Conservation (phyloP, 257 asterid genomes). For the Fraxinus quadrangulata region DNA sequence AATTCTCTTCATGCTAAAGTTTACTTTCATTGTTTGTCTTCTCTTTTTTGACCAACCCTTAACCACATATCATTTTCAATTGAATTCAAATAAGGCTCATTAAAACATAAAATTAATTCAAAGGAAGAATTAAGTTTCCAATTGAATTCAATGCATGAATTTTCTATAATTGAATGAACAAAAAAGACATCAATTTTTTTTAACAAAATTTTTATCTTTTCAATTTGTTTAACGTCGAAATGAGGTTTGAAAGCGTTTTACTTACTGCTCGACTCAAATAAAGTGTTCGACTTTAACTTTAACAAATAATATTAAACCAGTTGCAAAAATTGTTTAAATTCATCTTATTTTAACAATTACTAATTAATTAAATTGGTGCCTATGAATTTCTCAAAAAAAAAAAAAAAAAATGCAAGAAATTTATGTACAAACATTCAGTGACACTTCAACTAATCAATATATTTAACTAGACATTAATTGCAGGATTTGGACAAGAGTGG, state of each 20-base stretch:
- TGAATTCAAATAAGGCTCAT: no score
- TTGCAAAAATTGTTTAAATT: no score
- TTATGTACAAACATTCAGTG: conserved; percentile 7
- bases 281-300: no score
- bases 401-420: no score
- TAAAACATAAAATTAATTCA: no score
- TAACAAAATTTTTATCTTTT: not conserved
- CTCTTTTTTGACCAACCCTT: not conserved
- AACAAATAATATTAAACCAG: no score
- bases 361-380: conserved; percentile 42
- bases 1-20: not conserved
- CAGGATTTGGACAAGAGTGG: conserved; percentile 27
- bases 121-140: not conserved
- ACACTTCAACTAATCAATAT: conserved; percentile 1
- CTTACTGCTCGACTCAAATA: not conserved
- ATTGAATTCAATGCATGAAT: not conserved
- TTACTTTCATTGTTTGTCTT: not conserved
- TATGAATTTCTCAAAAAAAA: conserved; percentile 40
- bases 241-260: not conserved
- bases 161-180: not conserved
- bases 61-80: not conserved
- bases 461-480: not conserved
- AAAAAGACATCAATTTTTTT: not conserved
- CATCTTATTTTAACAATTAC: not conserved
- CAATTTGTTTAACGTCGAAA: not conserved